A percentile compares a stretch with the other conserved stretches of the same genome.
phyloP scores from a whole-genome alignment of 768 basidiomycete species.

The Kwoniella shandongensis region DNA sequence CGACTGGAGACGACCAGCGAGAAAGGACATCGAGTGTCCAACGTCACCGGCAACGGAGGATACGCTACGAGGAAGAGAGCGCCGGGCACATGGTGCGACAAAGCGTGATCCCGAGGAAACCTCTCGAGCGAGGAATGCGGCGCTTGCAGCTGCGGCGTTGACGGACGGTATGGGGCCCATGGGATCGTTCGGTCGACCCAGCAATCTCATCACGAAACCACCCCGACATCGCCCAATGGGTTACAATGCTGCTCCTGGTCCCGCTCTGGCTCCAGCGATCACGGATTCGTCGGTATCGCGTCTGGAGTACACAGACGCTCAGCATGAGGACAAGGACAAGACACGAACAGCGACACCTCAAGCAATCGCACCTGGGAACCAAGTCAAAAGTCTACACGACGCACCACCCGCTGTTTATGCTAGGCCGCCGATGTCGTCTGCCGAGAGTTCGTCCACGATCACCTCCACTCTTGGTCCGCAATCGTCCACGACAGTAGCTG shows the following conservation, averaged over 20 bases:
- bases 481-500: not conserved
- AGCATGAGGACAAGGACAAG: too few relatives aligned
- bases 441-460: conserved; percentile 18
- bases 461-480: not conserved
- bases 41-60: conserved; percentile 8
- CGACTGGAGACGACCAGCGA: conserved; percentile 33
- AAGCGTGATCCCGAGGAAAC: conserved; percentile 20
- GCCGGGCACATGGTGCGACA: conserved; percentile 1
- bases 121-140: conserved; percentile 34
- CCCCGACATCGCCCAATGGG: not conserved
- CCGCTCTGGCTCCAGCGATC: not conserved
- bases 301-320: too few relatives aligned
- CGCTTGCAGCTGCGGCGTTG: conserved; percentile 43
- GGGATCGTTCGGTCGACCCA: conserved; percentile 37
- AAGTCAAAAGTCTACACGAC: too few relatives aligned
- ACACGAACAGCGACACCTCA: too few relatives aligned
- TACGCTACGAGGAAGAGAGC: conserved; percentile 10
- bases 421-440: conserved; percentile 1
- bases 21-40: not conserved
- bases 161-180: conserved; percentile 38
- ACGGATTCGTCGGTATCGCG: too few relatives aligned
- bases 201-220: not conserved
- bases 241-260: not conserved
- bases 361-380: too few relatives aligned
- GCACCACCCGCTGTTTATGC: not conserved